Evolutionary conservation across 2,329 filamentous ascomycete species (phyloP), one percentile per base, ranked within the genome.

Genomic region (Magnaporthales sp.): DNA sequence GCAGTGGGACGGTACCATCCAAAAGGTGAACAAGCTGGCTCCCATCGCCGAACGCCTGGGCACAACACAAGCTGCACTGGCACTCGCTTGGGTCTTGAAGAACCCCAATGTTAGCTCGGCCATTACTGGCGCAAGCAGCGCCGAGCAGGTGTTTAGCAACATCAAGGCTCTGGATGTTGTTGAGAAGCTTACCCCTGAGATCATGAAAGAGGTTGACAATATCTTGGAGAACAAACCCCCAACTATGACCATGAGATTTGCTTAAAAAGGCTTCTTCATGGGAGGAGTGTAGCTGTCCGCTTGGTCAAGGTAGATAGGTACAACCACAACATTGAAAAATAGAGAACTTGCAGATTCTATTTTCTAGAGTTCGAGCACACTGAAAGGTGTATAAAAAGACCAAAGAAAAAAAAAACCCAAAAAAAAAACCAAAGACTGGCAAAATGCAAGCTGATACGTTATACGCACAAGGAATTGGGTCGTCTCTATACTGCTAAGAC

Each of bases 21-120:
- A 81, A 73, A 83, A 84, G 74, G 85, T 91, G 67, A 84, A 82
- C 71, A 80, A 82, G 72, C 77, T 87, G 68, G 78, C 85, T 80
- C 80, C 85, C 64, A 83, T 93, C 69, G 89, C 90, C 2, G 83
- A 90, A 66, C 83, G 81, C 71, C 78, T 92, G 56, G 87, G 83
- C 13, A 80, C 88, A 68, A 86, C 84, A 74, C 76, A 81, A 77
- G 80, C 79, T 71, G 79, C 80, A 65, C 78, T 89, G 60, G 85
- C 86, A 0, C 78, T 89, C 62, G 86, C 85, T 1, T 89, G 87
- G 86, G 84, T 86, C 15, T 77, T 89, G 63, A 84, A 81, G 73
- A 89, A 89, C 73, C 81, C 82, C 70, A 83, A 86, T 67, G 83
- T 89, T 63, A 87, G 84, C 74, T 84, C 82, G 19, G 86, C 85